Percentiles rank a stretch among this genome's conserved stretches.
phyloP scores from a whole-genome alignment of 345 rosid species.

The Salix viminalis region DNA sequence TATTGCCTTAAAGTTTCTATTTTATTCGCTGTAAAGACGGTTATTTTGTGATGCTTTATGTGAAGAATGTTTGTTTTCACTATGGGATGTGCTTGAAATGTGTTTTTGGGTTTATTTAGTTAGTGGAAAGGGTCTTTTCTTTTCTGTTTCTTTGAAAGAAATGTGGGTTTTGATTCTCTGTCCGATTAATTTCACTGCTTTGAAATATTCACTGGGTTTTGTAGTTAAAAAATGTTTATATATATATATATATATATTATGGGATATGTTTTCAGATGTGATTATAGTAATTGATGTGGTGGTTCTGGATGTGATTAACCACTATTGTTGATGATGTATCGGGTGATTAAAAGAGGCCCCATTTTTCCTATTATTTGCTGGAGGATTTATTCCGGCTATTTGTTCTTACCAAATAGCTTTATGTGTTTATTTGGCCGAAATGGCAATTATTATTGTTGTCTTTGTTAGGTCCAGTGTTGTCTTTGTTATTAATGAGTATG shows the following conservation, averaged over 20 bases:
- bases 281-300: neutral
- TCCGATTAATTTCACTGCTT: neutral
- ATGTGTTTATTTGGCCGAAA: neutral
- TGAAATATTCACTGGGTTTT: neutral
- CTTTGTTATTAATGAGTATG: neutral
- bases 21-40: neutral
- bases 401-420: neutral
- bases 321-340: neutral
- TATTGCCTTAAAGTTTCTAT: neutral
- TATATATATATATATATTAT: no score
- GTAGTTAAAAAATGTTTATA: neutral
- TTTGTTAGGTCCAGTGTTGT: neutral
- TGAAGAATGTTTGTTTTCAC: neutral
- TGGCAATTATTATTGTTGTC: neutral
- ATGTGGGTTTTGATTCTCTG: neutral
- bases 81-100: neutral
- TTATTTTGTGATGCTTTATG: neutral
- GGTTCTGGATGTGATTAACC: neutral
- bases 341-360: neutral
- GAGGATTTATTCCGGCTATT: neutral
- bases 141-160: neutral
- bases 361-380: no score
- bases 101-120: constrained; percentile 4
- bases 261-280: neutral
- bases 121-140: neutral